Conservation (phyloP, 2,329 filamentous ascomycete genomes). For the Apiospora malaysiana region DNA sequence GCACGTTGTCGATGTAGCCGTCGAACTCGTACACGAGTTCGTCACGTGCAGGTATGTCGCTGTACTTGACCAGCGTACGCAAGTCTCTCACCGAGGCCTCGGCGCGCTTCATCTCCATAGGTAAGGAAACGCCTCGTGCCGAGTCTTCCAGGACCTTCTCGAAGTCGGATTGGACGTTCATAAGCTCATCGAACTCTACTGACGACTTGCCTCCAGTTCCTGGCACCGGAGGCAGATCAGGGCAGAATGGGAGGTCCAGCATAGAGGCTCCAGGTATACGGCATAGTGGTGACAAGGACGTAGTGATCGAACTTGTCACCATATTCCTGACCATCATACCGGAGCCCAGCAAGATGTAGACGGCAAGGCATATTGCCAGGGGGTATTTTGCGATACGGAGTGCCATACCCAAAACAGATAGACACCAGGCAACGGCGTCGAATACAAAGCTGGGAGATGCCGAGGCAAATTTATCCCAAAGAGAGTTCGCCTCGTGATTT, state of each 20-base stretch:
- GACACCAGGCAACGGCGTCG: slow-evolving; percentile 52
- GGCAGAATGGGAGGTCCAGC: slow-evolving; percentile 70
- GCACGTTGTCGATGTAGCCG: slow-evolving; percentile 73
- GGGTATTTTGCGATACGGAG: slow-evolving; percentile 69
- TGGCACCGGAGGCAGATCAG: slow-evolving; percentile 35
- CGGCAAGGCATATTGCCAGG: slow-evolving; percentile 64
- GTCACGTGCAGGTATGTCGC: slow-evolving; percentile 68
- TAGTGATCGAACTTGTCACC: slow-evolving; percentile 63
- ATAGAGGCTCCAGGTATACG: slow-evolving; percentile 68
- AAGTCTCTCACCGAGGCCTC: slow-evolving; percentile 78
- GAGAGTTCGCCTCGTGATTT: slow-evolving; percentile 28
- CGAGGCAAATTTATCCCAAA: slow-evolving; percentile 41
- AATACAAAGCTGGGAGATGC: slow-evolving; percentile 47
- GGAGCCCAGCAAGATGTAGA: slow-evolving; percentile 65
- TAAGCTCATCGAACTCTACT: slow-evolving; percentile 76
- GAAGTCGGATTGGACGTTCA: slow-evolving; percentile 76
- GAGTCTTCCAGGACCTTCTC: slow-evolving; percentile 75
- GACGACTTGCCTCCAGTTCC: slow-evolving; percentile 30
- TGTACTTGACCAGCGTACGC: slow-evolving; percentile 73
- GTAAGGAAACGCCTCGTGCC: slow-evolving; percentile 69
- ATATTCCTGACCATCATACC: slow-evolving; percentile 66
- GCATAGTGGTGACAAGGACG: slow-evolving; percentile 72
- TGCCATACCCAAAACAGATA: slow-evolving; percentile 63
- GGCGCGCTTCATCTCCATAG: slow-evolving; percentile 79
- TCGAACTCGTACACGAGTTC: slow-evolving; percentile 79